A percentile compares a stretch with the other conserved stretches of the same genome.
phyloP scores from a whole-genome alignment of 352 stramenopile genomes.

The Albugo candida region DNA sequence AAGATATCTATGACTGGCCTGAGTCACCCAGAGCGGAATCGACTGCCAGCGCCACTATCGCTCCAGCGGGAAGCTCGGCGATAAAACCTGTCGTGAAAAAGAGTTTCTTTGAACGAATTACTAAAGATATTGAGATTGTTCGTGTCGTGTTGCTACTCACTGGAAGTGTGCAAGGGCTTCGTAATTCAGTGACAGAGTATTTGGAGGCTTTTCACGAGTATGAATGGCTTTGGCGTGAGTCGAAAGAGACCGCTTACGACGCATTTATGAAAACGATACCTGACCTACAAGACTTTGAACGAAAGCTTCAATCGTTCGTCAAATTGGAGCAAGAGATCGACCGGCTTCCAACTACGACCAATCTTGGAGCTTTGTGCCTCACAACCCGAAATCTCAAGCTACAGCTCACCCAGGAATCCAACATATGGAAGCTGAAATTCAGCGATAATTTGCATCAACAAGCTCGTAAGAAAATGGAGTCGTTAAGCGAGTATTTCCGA shows the following conservation, averaged over 20 bases:
- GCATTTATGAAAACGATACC: slow-evolving; percentile 88
- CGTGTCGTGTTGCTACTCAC: slow-evolving; percentile 93
- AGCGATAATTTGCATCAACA: slow-evolving; percentile 92
- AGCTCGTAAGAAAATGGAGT: slow-evolving; percentile 82
- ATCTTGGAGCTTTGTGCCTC: slow-evolving; percentile 93
- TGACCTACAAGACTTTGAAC: slow-evolving; percentile 92
- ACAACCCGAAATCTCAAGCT: slow-evolving; percentile 94
- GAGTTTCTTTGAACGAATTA: slow-evolving; percentile 96
- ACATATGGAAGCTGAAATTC: slow-evolving; percentile 95
- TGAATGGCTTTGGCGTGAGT: slow-evolving; percentile 96
- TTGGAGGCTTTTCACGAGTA: slow-evolving; percentile 89
- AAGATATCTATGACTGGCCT: slow-evolving; percentile 90
- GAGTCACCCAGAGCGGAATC: slow-evolving; percentile 27
- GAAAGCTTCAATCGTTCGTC: slow-evolving; percentile 91
- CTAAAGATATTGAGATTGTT: slow-evolving; percentile 98
- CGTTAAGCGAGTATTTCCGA: slow-evolving; percentile 93
- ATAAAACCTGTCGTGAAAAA: slow-evolving; percentile 22
- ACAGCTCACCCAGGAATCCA: slow-evolving; percentile 90
- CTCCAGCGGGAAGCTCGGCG: slow-evolving; percentile 6
- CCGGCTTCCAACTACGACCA: slow-evolving; percentile 70
- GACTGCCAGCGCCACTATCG: slow-evolving; percentile 12
- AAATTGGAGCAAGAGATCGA: slow-evolving; percentile 90
- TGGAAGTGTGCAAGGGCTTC: slow-evolving; percentile 91
- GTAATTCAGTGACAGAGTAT: slow-evolving; percentile 96
- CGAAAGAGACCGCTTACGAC: slow-evolving; percentile 91